These are phyloP conservation scores for Auricularia sp. DNA, from an alignment of 768 basidiomycete species.

Conservation along the genomic window DNA sequence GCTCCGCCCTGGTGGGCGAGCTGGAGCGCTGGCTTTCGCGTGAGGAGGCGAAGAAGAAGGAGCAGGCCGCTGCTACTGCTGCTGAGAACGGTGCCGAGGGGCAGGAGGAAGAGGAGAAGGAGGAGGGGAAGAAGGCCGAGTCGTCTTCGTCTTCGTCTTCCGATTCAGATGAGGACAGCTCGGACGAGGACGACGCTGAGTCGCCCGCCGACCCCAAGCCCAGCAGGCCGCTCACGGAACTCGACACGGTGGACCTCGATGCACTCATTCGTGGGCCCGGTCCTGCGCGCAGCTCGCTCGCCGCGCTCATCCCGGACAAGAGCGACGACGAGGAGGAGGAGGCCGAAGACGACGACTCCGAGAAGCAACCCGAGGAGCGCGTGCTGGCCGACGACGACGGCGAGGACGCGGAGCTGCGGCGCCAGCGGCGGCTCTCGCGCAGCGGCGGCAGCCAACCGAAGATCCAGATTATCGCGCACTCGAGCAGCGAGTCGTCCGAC, in stretches of 20 bases:
- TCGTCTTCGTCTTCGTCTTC: neutral
- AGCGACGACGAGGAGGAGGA: neutral
- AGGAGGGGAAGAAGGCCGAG: neutral
- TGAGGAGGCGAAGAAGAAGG: constrained; percentile 19
- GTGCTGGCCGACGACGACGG: neutral
- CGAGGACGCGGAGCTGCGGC: neutral
- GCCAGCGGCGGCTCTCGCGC: neutral
- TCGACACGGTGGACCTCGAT: constrained; percentile 24
- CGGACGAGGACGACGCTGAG: neutral
- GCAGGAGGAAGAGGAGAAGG: neutral
- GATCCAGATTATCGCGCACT: neutral
- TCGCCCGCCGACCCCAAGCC: neutral
- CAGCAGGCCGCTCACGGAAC: neutral
- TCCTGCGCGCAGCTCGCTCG: constrained; percentile 10
- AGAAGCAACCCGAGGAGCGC: neutral
- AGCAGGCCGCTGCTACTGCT: constrained; percentile 11
- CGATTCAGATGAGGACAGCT: too few species aligned
- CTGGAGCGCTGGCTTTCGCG: constrained; percentile 23
- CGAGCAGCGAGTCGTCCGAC: neutral
- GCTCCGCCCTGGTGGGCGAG: constrained; percentile 29
- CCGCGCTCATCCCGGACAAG: neutral
- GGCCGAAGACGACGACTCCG: neutral
- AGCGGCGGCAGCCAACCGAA: neutral
- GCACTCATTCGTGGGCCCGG: constrained; percentile 33
- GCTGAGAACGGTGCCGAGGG: neutral